Percentiles rank a stretch among this genome's conserved stretches.
Evolutionary conservation across 208 protist species (phyloP).

Genomic region (Acanthamoeba rhysodes): DNA sequence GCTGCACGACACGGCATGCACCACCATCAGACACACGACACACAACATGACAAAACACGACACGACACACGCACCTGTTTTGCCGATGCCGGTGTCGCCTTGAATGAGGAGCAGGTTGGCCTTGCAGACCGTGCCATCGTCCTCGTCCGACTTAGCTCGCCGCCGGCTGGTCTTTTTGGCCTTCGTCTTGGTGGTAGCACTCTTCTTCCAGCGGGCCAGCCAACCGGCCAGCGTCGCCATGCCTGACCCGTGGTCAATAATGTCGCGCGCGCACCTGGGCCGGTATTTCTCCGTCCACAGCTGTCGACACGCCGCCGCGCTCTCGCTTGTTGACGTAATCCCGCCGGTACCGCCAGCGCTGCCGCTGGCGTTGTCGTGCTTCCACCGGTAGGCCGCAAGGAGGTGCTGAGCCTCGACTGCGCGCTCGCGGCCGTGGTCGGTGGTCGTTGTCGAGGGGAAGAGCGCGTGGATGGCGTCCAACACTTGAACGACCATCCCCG

Average conservation of each 20-base stretch:
- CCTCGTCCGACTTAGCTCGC: background rate
- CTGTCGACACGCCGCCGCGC: background rate
- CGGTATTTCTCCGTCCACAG: slow-evolving; percentile 14
- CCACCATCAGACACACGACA: background rate
- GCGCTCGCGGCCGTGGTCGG: background rate
- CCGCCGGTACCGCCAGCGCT: no score
- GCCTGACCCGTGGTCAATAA: background rate
- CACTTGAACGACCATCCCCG: background rate
- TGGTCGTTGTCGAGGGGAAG: background rate
- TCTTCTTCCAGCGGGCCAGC: background rate
- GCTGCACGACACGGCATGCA: background rate
- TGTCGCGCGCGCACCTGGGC: background rate
- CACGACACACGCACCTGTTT: background rate
- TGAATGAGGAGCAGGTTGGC: slow-evolving; percentile 7
- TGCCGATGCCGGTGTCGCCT: background rate
- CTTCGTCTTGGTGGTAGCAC: background rate
- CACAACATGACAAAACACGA: background rate
- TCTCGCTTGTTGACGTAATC: no score
- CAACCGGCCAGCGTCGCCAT: background rate
- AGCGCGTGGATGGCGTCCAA: background rate
- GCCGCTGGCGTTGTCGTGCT: no score
- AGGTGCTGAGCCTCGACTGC: background rate
- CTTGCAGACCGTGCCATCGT: background rate
- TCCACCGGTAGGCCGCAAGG: background rate
- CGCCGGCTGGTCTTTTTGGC: background rate